These are phyloP conservation scores for Alternaria alternata DNA, from an alignment of 2,329 filamentous ascomycete genomes.

Conservation along the genomic window DNA sequence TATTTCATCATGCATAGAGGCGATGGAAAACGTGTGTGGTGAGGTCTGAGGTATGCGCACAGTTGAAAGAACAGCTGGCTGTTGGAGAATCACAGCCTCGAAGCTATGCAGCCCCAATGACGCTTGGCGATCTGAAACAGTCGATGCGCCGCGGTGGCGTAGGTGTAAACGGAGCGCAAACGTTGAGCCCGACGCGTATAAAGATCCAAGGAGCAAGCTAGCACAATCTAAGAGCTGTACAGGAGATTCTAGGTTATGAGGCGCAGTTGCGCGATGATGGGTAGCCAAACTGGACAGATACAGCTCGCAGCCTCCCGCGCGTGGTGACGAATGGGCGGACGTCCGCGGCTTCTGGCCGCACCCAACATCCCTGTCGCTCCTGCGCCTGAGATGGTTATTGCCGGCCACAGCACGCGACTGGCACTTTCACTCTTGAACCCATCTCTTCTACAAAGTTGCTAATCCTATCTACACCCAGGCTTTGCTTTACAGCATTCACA, in stretches of 20 bases:
- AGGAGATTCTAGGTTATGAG: background rate
- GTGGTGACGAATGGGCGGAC: conserved; percentile 20
- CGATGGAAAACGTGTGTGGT: conserved; percentile 23
- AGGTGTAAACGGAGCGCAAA: background rate
- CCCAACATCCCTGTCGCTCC: conserved; percentile 6
- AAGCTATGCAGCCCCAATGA: conserved; percentile 32
- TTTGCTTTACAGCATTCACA: too few species aligned
- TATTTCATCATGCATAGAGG: conserved; percentile 52
- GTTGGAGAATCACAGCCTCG: conserved; percentile 42
- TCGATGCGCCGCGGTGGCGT: conserved; percentile 33
- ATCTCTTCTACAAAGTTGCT: too few species aligned
- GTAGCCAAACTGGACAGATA: conserved; percentile 14
- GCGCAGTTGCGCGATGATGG: conserved; percentile 8
- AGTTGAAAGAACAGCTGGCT: conserved; percentile 47
- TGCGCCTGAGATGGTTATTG: conserved; percentile 1
- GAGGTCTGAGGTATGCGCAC: conserved; percentile 24
- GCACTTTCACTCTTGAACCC: background rate
- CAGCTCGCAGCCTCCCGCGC: conserved; percentile 17
- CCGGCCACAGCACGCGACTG: background rate
- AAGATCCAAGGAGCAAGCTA: background rate
- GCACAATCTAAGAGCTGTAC: background rate
- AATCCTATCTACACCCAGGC: too few species aligned
- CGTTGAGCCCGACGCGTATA: background rate
- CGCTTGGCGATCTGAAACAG: conserved; percentile 46
- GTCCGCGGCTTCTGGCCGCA: conserved; percentile 18